Evolutionary conservation across 192 early-diverging fungal genomes (phyloP).

Genomic region (Phycomyces blakesleeanus): DNA sequence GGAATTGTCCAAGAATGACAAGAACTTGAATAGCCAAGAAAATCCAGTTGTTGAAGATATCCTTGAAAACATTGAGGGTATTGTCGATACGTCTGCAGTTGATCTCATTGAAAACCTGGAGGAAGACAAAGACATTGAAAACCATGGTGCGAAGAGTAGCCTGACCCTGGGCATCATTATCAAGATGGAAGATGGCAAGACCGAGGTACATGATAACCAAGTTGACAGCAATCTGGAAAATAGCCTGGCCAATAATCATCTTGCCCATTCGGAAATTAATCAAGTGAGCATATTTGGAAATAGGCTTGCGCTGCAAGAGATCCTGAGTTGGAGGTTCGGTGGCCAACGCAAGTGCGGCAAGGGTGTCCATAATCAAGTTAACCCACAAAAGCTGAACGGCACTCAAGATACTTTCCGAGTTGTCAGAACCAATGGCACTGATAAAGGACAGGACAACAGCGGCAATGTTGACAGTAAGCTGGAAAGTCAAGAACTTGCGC

Average conservation of each 20-base stretch:
- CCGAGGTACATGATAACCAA: constrained; percentile 56
- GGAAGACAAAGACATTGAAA: constrained; percentile 92
- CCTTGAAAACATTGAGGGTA: constrained; percentile 83
- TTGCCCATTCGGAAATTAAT: constrained; percentile 88
- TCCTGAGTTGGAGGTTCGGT: constrained; percentile 87
- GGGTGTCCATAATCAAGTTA: constrained; percentile 92
- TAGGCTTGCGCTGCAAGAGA: constrained; percentile 76
- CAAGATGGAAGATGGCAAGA: constrained; percentile 57
- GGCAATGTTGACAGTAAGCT: constrained; percentile 79
- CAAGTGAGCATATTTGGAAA: constrained; percentile 67
- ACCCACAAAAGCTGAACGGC: constrained; percentile 93
- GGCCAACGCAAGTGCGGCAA: constrained; percentile 85
- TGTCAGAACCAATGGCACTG: constrained; percentile 59
- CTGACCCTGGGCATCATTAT: constrained; percentile 29
- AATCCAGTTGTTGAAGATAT: constrained; percentile 74
- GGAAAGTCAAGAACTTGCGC: constrained; percentile 85
- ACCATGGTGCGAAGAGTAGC: constrained; percentile 68
- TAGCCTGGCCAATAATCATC: constrained; percentile 84
- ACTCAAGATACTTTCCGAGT: constrained; percentile 70
- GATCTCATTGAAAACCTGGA: constrained; percentile 93
- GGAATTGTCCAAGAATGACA: constrained; percentile 69
- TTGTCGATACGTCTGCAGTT: constrained; percentile 84
- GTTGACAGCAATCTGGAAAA: constrained; percentile 84
- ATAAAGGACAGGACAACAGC: constrained; percentile 71
- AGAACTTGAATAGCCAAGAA: constrained; percentile 76